Evolutionary conservation across 2,329 filamentous ascomycete species (phyloP).

Genomic region (Capronia americana): DNA sequence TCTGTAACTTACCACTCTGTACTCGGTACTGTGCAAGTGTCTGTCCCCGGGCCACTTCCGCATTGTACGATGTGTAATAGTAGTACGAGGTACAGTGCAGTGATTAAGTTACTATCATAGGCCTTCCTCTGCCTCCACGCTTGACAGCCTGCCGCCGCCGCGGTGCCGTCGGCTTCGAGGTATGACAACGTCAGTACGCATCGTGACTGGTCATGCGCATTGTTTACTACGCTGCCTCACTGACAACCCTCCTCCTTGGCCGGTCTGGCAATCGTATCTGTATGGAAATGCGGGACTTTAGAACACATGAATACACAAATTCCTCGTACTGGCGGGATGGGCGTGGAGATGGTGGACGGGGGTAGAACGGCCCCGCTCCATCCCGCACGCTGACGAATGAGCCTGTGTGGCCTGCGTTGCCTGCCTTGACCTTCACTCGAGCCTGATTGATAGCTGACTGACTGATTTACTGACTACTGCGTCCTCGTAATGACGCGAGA

Average conservation of each 20-base stretch:
- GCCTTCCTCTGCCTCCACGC: not conserved
- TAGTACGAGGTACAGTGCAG: too few species aligned
- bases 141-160: not conserved
- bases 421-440: not conserved
- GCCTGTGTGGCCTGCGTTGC: too few species aligned
- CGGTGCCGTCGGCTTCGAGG: not conserved
- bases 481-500: too few species aligned
- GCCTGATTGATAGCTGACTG: not conserved
- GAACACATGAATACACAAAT: not conserved
- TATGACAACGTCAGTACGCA: too few species aligned
- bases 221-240: not conserved
- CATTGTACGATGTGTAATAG: too few species aligned
- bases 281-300: not conserved
- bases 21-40: too few species aligned
- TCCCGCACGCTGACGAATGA: too few species aligned
- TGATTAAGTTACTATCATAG: too few species aligned
- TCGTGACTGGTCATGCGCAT: not conserved
- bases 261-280: not conserved
- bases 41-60: too few species aligned
- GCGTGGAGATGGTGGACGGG: not conserved
- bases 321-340: not conserved
- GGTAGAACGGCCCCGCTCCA: not conserved
- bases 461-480: too few species aligned
- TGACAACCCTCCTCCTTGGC: too few species aligned
- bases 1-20: too few species aligned